Evolutionary conservation across 2,329 filamentous ascomycete species (phyloP).

Genomic region (Dryadomyces quercivorus): DNA sequence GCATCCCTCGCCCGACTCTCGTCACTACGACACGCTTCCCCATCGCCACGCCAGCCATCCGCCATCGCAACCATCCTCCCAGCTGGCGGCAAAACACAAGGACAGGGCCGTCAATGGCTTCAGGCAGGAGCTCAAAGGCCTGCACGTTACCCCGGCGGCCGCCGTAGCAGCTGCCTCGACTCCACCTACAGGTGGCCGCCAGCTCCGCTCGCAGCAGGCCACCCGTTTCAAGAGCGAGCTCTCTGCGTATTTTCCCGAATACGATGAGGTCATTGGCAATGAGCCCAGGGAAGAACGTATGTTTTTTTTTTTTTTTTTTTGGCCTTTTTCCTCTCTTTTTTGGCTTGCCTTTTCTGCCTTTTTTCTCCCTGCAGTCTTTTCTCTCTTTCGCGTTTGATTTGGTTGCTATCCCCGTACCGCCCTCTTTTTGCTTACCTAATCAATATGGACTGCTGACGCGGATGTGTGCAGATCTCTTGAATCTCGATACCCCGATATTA

Average conservation of each 20-base stretch:
- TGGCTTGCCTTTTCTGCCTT: neutral
- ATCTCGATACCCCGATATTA: slow-evolving; percentile 59
- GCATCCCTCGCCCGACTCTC: neutral
- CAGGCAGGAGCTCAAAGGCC: slow-evolving; percentile 44
- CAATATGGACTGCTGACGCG: neutral
- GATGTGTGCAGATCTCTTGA: slow-evolving; percentile 49
- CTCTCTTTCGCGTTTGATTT: no score
- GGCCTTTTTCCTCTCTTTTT: neutral
- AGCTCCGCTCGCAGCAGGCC: slow-evolving; percentile 76
- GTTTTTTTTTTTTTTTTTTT: slow-evolving; percentile 17
- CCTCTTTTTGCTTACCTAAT: neutral
- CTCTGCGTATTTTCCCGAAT: slow-evolving; percentile 82
- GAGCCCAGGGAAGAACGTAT: slow-evolving; percentile 66
- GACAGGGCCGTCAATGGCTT: slow-evolving; percentile 50
- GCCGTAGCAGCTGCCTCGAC: slow-evolving; percentile 2
- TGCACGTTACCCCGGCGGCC: slow-evolving; percentile 33
- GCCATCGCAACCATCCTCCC: slow-evolving; percentile 7
- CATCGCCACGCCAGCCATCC: slow-evolving; percentile 6
- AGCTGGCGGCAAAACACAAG: slow-evolving; percentile 34
- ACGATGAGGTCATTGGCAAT: slow-evolving; percentile 86
- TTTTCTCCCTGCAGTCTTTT: no score
- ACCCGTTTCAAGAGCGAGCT: slow-evolving; percentile 84
- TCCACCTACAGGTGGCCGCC: slow-evolving; percentile 51
- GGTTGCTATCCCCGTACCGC: neutral
- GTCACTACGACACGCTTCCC: neutral